Evolutionary conservation across 192 early-diverging fungal genomes (phyloP).

Genomic region (Pecoramyces ruminantium): DNA sequence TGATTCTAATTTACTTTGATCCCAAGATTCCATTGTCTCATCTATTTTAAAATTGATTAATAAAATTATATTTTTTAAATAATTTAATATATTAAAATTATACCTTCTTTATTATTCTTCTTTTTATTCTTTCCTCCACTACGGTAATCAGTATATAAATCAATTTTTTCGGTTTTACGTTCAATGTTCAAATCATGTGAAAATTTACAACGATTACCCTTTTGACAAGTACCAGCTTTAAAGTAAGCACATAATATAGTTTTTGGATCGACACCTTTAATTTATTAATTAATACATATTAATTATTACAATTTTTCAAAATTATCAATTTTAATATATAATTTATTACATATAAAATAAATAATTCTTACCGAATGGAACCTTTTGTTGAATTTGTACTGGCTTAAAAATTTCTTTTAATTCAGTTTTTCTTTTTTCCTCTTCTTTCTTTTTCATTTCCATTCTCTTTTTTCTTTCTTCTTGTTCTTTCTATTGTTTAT

Average conservation of each 20-base stretch:
- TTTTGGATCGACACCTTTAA: constrained; percentile 73
- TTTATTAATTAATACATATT: neutral
- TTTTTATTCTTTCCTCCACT: constrained; percentile 31
- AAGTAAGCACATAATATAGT: constrained; percentile 83
- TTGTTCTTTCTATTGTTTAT: constrained; percentile 27
- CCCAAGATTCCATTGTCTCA: constrained; percentile 95
- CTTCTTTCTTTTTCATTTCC: constrained; percentile 51
- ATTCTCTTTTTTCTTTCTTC: constrained; percentile 44
- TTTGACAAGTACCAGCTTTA: constrained; percentile 79
- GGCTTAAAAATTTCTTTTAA: constrained; percentile 81
- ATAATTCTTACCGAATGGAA: constrained; percentile 68
- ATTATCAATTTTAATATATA: too few relatives aligned
- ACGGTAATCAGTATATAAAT: constrained; percentile 74
- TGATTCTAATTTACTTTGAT: constrained; percentile 74
- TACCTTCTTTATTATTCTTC: constrained; percentile 4
- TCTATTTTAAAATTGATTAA: neutral
- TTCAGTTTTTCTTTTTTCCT: constrained; percentile 79
- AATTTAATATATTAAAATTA: neutral
- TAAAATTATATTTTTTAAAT: neutral
- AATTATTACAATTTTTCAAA: too few relatives aligned
- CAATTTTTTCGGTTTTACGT: constrained; percentile 74
- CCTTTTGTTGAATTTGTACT: constrained; percentile 68
- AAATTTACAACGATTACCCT: constrained; percentile 90
- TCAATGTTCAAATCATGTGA: constrained; percentile 84
- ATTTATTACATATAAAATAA: too few relatives aligned